Evolutionary conservation across 1,284 basidiomycete species (phyloP).

Genomic region (Microbotryum silenes-acaulis): DNA sequence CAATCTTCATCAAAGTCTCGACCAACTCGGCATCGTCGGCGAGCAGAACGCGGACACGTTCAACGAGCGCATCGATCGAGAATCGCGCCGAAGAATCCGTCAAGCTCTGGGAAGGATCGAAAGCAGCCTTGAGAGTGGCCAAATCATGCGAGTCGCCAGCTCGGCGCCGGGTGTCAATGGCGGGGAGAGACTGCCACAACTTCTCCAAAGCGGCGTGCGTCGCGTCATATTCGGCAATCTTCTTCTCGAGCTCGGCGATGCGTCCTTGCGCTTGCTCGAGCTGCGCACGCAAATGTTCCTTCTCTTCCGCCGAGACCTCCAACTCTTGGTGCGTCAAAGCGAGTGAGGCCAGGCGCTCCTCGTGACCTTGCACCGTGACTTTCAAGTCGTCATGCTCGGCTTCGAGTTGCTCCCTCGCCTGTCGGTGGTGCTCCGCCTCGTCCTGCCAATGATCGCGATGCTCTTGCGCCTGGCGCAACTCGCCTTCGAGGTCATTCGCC

Average conservation of each 20-base stretch:
- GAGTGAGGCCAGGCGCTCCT: constrained; percentile 3
- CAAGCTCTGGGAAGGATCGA: constrained; percentile 4
- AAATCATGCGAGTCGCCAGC: constrained; percentile 15
- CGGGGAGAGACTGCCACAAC: constrained; percentile 8
- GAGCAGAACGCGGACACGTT: constrained; percentile 16
- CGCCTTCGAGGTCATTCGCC: constrained; percentile 1
- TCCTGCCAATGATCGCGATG: neutral
- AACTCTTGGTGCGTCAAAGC: constrained; percentile 6
- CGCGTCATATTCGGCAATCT: constrained; percentile 6
- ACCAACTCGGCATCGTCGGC: constrained; percentile 16
- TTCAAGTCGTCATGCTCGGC: constrained; percentile 1
- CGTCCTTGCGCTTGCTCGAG: constrained; percentile 2
- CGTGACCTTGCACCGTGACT: neutral
- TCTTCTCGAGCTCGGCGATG: constrained; percentile 2
- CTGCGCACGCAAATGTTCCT: constrained; percentile 11
- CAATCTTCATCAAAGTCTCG: constrained; percentile 13
- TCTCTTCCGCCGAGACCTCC: neutral
- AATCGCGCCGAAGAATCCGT: constrained; percentile 11
- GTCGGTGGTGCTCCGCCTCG: constrained; percentile 5
- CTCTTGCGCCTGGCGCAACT: constrained; percentile 1
- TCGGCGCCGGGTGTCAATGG: neutral
- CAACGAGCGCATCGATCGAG: constrained; percentile 14
- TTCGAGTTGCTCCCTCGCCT: constrained; percentile 10
- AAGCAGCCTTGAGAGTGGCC: constrained; percentile 18
- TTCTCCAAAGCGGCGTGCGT: constrained; percentile 14